These are phyloP conservation scores for Tetraselmis chui DNA, from an alignment of 139 green algal species.

Conservation along the genomic window DNA sequence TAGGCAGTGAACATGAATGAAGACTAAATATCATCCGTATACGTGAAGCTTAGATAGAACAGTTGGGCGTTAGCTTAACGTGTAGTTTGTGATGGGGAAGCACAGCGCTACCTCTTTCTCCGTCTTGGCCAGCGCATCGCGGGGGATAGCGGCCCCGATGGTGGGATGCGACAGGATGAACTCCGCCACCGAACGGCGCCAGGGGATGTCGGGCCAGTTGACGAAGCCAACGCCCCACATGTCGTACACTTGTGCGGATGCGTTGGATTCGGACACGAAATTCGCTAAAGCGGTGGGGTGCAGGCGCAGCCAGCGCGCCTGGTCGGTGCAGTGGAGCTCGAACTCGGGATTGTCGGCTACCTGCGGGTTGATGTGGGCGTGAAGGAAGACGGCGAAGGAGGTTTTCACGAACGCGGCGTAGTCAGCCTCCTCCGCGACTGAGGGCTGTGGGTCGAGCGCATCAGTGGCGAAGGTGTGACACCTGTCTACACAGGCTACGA, in stretches of 20 bases:
- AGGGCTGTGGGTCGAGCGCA: background rate
- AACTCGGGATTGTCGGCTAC: background rate
- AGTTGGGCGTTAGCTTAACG: no score
- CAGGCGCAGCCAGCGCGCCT: conserved; percentile 13
- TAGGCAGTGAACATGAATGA: no score
- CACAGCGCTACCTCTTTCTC: background rate
- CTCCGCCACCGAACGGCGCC: background rate
- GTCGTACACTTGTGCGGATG: conserved; percentile 5
- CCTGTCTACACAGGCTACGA: background rate
- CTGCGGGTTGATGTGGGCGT: background rate
- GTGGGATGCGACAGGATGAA: background rate
- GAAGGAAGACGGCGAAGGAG: background rate
- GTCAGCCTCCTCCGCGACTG: background rate
- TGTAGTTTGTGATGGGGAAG: background rate
- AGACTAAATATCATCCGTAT: no score
- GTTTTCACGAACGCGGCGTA: background rate
- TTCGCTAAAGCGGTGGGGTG: background rate
- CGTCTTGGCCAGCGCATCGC: background rate
- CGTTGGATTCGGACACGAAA: background rate
- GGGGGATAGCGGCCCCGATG: background rate
- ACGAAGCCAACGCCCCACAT: conserved; percentile 17
- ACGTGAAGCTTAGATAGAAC: no score
- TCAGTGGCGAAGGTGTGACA: background rate
- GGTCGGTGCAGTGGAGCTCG: background rate
- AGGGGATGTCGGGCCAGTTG: conserved; percentile 8